Base-by-base conservation (phyloP, 2,329 filamentous ascomycete species). In the Trichoderma afroharzianum region DNA sequence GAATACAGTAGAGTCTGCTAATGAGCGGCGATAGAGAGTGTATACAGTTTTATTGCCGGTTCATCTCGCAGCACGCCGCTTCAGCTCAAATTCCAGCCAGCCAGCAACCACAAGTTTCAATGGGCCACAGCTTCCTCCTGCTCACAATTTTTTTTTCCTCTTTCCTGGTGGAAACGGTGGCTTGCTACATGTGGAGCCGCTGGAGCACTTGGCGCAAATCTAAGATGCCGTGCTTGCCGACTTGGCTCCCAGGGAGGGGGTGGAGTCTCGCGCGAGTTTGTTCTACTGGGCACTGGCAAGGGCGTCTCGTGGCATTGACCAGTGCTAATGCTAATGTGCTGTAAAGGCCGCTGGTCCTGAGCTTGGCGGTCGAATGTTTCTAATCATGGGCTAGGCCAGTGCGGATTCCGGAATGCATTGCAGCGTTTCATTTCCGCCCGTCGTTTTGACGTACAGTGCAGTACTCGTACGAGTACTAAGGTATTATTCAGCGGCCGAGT, bases 161-260 rank as follows among this genome's bases (percentile, higher is more conserved):
- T 47, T 53, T 39, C 47, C 18, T 14, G 36, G 63, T 67, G 63
- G 70, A 67, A 61, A 71, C 47, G 14, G 55, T 71, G 68, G 68
- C 68, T 70, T 70, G 59, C 61, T 55, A 9, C 26, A 15, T 32
- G 69, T 71, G 70, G 70, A 43, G 55, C 39, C 64, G n/a, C 43
- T 33, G 61, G 15, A 64, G 57, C 57, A 24, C 64, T 70, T 72
- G 71, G 71, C 61, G 71, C 32, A 57, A 50, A 70, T 70, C 28
- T 61, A 64, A 70, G 67, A 66, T 72, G 71, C 71, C 71, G 71
- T 72, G 47, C 59, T 70, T 70, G 67, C 71, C 71, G 71, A 72
- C 71, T 72, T 72, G 71, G 71, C 71, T 69, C 43, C 50, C 26
- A 63, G 67, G 67, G 43, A 30, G 55, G 43, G 70, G 70, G 69